These are phyloP conservation scores for Camillea tinctor DNA, from an alignment of 2,329 filamentous ascomycete genomes.

Conservation along the genomic window DNA sequence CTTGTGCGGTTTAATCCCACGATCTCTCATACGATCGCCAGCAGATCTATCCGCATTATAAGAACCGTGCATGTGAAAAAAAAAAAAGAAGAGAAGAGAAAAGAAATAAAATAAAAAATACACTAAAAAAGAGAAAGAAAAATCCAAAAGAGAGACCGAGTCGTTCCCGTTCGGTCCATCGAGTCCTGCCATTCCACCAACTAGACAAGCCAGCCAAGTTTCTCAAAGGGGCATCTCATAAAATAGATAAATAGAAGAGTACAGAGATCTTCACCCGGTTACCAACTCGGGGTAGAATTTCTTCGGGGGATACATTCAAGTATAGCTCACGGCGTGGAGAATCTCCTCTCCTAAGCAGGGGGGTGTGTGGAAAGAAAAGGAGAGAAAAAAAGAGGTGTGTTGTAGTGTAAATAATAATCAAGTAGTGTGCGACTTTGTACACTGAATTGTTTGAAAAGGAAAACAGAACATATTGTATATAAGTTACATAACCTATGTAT, in stretches of 20 bases:
- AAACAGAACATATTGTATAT: too few species aligned
- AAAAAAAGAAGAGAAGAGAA: neutral
- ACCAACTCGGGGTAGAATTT: neutral
- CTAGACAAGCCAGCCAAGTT: neutral
- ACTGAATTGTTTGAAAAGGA: too few species aligned
- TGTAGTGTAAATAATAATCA: too few species aligned
- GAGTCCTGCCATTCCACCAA: neutral
- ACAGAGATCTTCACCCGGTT: neutral
- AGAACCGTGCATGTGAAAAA: neutral
- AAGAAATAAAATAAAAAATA: neutral
- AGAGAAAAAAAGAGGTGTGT: too few species aligned
- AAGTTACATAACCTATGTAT: too few species aligned
- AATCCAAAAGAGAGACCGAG: neutral
- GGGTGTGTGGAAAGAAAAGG: too few species aligned
- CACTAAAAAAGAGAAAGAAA: neutral
- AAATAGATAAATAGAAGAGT: too few species aligned
- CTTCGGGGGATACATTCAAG: neutral
- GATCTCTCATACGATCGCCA: neutral
- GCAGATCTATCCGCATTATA: neutral
- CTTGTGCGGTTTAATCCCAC: too few species aligned
- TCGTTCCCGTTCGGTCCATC: neutral
- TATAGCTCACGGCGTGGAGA: neutral
- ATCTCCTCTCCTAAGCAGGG: neutral
- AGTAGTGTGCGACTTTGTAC: too few species aligned
- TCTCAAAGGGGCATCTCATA: neutral